These are phyloP conservation scores for Backusella tarrabulga DNA, from an alignment of 192 early-diverging fungal species.

Conservation along the genomic window DNA sequence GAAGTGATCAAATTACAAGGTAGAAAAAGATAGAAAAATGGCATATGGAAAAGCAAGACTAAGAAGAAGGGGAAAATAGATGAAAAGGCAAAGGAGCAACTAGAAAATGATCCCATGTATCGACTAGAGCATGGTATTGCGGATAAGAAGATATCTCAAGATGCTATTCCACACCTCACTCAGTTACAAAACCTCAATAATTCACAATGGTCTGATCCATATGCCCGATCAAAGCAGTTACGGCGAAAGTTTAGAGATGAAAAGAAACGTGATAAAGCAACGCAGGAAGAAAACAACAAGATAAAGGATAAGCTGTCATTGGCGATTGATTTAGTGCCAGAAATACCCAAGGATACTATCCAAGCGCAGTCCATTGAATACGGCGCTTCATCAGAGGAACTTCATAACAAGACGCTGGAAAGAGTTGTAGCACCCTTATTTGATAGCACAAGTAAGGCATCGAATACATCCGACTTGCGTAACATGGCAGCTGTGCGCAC, in stretches of 20 bases:
- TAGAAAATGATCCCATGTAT: constrained; percentile 51
- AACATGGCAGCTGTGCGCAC: constrained; percentile 29
- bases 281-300: constrained; percentile 43
- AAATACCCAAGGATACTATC: constrained; percentile 43
- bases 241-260: constrained; percentile 72
- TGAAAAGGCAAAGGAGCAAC: constrained; percentile 43
- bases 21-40: constrained; percentile 1
- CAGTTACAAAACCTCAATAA: constrained; percentile 64
- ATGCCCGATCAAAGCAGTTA: constrained; percentile 65
- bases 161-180: constrained; percentile 49
- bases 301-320: constrained; percentile 63
- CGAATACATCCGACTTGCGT: constrained; percentile 10
- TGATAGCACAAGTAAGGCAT: neutral
- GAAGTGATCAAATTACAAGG: constrained; percentile 65
- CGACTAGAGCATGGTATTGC: constrained; percentile 58
- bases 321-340: constrained; percentile 56
- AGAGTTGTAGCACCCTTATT: neutral
- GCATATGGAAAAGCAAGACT: constrained; percentile 12
- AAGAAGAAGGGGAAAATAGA: constrained; percentile 32
- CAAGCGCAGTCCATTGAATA: constrained; percentile 53
- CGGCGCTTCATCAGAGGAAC: neutral
- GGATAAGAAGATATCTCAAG: constrained; percentile 50
- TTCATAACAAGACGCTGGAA: neutral
- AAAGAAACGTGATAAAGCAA: constrained; percentile 52
- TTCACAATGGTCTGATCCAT: constrained; percentile 79